Base-by-base conservation (phyloP, 352 stramenopile genomes). In the Phytopythium ostracodes region DNA sequence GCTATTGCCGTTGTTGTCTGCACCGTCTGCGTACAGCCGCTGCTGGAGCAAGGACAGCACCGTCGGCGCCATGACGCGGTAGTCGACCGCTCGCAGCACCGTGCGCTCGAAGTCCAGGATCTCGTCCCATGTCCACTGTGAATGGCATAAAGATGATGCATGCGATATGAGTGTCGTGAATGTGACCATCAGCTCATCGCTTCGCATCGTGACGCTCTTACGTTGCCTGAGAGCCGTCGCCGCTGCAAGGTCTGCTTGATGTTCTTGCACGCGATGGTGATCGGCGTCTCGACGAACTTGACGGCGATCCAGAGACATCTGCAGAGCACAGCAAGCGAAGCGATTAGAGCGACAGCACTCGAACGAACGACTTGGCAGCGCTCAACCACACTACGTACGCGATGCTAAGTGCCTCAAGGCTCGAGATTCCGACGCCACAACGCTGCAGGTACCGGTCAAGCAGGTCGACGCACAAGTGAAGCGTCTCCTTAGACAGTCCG, bases 231-330 rank as follows among this genome's bases (percentile, higher is more conserved):
- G 31, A 81, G 73, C 18, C 76, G 70, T 33, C 81, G 67, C 27
- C 76, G 69, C 64, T 90, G 76, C 5, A 88, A 59, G 62, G 87
- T 89, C 31, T 73, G 66, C 61, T 89, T 89, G 60, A 91, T 85
- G 24, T 54, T 65, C 55, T 88, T 87, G 31, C 73, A 62, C 4
- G 58, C 69, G 61, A 89, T 89, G 25, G 75, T 90, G 46, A 65
- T 67, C 1, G 79, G 73, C 0, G 79, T 88, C 61, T 91, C 77
- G 9, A 84, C 71, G 36, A 91, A 89, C 67, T 91, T 89, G 67
- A 88, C 76, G 10, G 81, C 77, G 36, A 91, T 81, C 81, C 81
- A 89, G 12, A 91, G 68, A 20, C 79, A 91, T 1, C 77, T 88
- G 59, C 25, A 63, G 9, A 33, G 0, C 40, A 58, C 22, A 1